Evolutionary conservation across 2,329 filamentous ascomycete species (phyloP).

Genomic region (Fusarium sp.): DNA sequence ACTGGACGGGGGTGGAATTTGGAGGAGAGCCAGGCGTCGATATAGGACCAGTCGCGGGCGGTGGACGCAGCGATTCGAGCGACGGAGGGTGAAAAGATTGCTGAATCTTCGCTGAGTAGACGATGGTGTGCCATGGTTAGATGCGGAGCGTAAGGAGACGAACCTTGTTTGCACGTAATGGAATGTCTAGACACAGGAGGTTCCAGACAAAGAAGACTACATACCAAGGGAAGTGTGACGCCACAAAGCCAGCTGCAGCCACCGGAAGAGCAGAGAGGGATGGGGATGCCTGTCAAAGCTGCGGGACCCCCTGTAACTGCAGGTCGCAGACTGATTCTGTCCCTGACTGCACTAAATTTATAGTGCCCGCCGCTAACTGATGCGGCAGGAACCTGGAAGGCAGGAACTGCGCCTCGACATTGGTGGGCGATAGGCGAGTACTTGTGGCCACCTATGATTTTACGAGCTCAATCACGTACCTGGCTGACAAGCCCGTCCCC

Average conservation of each 20-base stretch:
- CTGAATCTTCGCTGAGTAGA: slow-evolving; percentile 47
- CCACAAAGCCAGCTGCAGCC: slow-evolving; percentile 20
- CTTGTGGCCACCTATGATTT: slow-evolving; percentile 22
- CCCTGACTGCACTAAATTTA: slow-evolving; percentile 15
- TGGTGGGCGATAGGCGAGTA: slow-evolving; percentile 24
- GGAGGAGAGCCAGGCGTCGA: slow-evolving; percentile 82
- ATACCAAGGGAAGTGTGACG: slow-evolving; percentile 13
- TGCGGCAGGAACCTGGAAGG: background rate
- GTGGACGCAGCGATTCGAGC: slow-evolving; percentile 80
- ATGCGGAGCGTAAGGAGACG: background rate
- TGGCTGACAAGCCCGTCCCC: slow-evolving; percentile 31
- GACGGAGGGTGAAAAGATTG: slow-evolving; percentile 73
- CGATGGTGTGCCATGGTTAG: slow-evolving; percentile 40
- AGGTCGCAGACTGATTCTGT: slow-evolving; percentile 7
- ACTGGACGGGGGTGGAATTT: slow-evolving; percentile 71
- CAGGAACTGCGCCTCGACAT: background rate
- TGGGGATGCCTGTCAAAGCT: no score
- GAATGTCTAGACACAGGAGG: slow-evolving; percentile 7
- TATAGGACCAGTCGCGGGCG: slow-evolving; percentile 89
- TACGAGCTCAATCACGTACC: slow-evolving; percentile 7
- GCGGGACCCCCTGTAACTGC: slow-evolving; percentile 2
- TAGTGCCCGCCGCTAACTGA: slow-evolving; percentile 40
- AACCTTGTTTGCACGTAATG: background rate
- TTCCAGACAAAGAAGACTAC: slow-evolving; percentile 1
- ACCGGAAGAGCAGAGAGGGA: background rate